Evolutionary conservation across 2,329 filamentous ascomycete species (phyloP).

Genomic region (Alternaria conjuncta): DNA sequence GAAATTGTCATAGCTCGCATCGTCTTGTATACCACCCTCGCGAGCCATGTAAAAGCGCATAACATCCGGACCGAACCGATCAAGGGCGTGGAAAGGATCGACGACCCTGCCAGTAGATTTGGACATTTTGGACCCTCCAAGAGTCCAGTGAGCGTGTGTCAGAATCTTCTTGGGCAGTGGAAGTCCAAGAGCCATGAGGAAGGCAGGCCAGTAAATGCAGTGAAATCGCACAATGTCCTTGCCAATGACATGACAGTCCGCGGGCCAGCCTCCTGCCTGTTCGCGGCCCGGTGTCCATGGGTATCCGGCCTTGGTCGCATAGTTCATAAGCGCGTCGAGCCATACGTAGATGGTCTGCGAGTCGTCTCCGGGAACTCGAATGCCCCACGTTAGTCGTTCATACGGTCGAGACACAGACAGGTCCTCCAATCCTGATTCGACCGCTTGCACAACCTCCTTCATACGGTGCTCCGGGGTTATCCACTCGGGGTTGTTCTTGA

Average conservation of each 20-base stretch:
- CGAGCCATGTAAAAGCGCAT: conserved; percentile 89
- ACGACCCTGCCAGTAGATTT: conserved; percentile 96
- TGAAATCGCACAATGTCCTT: conserved; percentile 97
- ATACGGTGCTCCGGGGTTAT: conserved; percentile 76
- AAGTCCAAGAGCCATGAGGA: conserved; percentile 86
- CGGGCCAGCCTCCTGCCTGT: conserved; percentile 77
- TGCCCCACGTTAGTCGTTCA: conserved; percentile 82
- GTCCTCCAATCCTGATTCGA: conserved; percentile 79
- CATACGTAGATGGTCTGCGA: conserved; percentile 96
- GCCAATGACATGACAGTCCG: conserved; percentile 88
- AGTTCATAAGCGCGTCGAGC: conserved; percentile 95
- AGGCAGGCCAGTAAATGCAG: conserved; percentile 96
- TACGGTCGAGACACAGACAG: conserved; percentile 86
- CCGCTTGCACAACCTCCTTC: conserved; percentile 78
- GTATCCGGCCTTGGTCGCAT: conserved; percentile 86
- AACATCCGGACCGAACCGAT: conserved; percentile 84
- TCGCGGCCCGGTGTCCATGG: conserved; percentile 75
- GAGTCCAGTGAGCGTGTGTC: conserved; percentile 94
- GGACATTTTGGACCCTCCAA: conserved; percentile 92
- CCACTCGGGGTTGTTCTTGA: conserved; percentile 76
- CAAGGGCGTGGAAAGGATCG: conserved; percentile 88
- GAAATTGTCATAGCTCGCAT: conserved; percentile 84
- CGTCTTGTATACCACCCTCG: conserved; percentile 76
- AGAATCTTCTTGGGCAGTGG: conserved; percentile 80
- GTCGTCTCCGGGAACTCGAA: conserved; percentile 82